A percentile compares a stretch with the other conserved stretches of the same genome.
These are phyloP conservation scores for Vigna mungo DNA, from an alignment of 306 rosid genomes.

Conservation along the genomic window DNA sequence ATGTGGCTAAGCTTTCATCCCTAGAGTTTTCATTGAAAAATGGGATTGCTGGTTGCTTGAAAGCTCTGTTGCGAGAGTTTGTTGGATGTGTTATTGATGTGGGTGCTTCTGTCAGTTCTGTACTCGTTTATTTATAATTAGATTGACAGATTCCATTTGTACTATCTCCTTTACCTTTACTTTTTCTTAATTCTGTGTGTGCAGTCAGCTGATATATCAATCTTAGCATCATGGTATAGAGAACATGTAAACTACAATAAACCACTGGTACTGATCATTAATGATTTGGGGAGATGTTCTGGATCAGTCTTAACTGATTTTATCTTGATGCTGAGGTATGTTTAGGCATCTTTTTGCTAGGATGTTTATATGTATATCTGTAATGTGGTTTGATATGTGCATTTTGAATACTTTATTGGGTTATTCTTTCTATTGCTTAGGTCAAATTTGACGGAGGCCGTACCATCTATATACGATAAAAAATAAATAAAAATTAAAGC, in stretches of 20 bases:
- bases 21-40: conserved; percentile 71
- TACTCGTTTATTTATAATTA: conserved; percentile 27
- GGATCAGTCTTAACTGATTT: conserved; percentile 81
- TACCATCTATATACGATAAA: background rate
- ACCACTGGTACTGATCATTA: conserved; percentile 78
- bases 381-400: conserved; percentile 12
- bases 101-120: conserved; percentile 42
- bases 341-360: conserved; percentile 32
- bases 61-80: conserved; percentile 77
- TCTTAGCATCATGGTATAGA: conserved; percentile 94
- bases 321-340: conserved; percentile 82
- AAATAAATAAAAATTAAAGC: background rate
- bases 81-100: conserved; percentile 64
- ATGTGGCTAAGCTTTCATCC: conserved; percentile 83
- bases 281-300: conserved; percentile 86
- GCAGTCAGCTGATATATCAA: conserved; percentile 84
- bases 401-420: conserved; percentile 21
- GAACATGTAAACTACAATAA: conserved; percentile 69
- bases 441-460: conserved; percentile 31
- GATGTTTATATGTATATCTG: conserved; percentile 9
- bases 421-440: conserved; percentile 16
- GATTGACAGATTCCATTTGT: conserved; percentile 13
- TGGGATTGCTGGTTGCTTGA: conserved; percentile 88
- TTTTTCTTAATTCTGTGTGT: conserved; percentile 43
- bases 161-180: conserved; percentile 33